Conservation (phyloP, 129 eudicot species). For the Apium graveolens region DNA sequence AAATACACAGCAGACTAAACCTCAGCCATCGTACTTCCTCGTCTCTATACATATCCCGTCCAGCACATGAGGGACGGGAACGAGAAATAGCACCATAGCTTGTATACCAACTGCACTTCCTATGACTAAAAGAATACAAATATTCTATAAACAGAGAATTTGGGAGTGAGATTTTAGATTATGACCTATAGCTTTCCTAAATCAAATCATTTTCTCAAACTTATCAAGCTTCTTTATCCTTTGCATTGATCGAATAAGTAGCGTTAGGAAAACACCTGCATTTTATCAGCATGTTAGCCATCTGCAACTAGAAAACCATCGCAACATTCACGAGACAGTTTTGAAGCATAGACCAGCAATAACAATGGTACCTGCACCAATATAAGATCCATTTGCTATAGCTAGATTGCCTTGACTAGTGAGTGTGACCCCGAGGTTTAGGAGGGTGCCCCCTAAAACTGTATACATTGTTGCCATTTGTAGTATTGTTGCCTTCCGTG, state of each 20-base stretch:
- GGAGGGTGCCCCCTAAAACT: conserved; percentile 63
- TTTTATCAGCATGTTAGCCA: neutral
- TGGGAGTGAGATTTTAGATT: neutral
- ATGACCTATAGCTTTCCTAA: neutral
- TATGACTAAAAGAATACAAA: neutral
- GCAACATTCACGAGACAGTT: neutral
- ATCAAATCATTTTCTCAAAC: conserved; percentile 49
- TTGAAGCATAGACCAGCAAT: conserved; percentile 10
- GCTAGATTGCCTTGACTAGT: conserved; percentile 59
- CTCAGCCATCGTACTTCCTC: neutral
- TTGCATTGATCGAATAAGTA: conserved; percentile 72
- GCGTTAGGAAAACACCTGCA: conserved; percentile 58
- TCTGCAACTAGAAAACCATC: neutral
- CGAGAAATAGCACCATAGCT: neutral
- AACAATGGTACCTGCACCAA: conserved; percentile 45
- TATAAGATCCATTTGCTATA: conserved; percentile 65
- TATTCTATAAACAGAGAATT: neutral
- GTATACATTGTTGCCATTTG: conserved; percentile 95
- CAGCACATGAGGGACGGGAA: neutral
- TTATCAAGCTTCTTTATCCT: conserved; percentile 58
- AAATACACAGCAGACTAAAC: neutral
- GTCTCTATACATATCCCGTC: conserved; percentile 1
- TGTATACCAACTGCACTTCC: neutral
- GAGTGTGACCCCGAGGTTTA: conserved; percentile 67
- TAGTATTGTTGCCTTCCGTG: conserved; percentile 73